These are phyloP conservation scores for Flaveria robusta DNA, from an alignment of 129 eudicot genomes.

Conservation along the genomic window DNA sequence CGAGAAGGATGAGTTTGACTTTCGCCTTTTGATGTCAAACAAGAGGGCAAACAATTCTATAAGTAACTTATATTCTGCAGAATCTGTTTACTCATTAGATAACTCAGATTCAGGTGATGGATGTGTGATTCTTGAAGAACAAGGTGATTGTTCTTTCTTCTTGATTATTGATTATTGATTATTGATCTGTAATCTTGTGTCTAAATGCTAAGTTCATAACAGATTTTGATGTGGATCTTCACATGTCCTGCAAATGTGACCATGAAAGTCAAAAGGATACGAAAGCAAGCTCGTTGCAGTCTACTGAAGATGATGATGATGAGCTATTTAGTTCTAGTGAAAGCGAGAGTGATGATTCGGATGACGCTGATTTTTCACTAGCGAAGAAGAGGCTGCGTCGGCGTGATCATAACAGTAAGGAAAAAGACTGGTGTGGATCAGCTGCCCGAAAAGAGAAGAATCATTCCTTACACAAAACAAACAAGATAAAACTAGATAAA, in stretches of 20 bases:
- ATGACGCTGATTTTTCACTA: neutral
- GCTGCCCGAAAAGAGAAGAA: slow-evolving; percentile 6
- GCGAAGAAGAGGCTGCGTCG: neutral
- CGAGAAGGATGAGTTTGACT: too few species aligned
- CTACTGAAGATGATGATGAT: neutral
- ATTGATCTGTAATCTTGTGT: neutral
- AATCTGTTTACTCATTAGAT: neutral
- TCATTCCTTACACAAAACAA: neutral
- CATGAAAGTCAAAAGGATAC: neutral
- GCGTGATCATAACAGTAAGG: neutral
- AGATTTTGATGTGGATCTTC: slow-evolving; percentile 22
- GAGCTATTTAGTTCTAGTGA: slow-evolving; percentile 4
- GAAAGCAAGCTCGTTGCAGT: slow-evolving; percentile 1
- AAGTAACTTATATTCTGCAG: neutral
- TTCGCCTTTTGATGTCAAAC: too few species aligned
- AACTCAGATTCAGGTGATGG: neutral
- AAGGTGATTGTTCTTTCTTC: slow-evolving; percentile 23
- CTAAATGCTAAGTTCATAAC: neutral
- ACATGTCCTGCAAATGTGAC: neutral
- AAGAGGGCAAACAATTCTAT: neutral
- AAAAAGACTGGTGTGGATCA: slow-evolving; percentile 6
- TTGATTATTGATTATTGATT: neutral
- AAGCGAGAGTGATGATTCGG: slow-evolving; percentile 26
- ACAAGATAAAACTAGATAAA: neutral
- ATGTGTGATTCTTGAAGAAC: neutral